These are phyloP conservation scores for Pugionium dolabratum DNA, from an alignment of 345 rosid genomes.

Conservation along the genomic window DNA sequence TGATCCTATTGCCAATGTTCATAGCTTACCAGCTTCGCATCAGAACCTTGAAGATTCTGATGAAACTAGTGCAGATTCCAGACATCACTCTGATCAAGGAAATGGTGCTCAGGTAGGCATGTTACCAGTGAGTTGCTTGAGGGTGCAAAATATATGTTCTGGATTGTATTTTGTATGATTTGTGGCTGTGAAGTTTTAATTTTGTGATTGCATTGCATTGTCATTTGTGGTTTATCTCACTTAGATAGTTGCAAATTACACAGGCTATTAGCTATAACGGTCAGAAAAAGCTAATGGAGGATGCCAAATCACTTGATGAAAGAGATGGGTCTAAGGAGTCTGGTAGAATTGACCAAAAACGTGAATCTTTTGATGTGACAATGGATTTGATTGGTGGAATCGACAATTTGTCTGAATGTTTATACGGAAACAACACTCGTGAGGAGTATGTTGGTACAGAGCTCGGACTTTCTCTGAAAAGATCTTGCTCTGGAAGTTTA, in stretches of 20 bases:
- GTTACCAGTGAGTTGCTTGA: background rate
- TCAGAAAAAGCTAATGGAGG: conserved; percentile 16
- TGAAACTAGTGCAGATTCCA: conserved; percentile 51
- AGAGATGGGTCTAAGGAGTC: conserved; percentile 29
- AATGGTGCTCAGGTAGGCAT: conserved; percentile 53
- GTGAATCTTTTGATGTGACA: conserved; percentile 37
- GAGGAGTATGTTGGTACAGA: conserved; percentile 45
- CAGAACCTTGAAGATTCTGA: conserved; percentile 49
- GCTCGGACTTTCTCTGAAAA: conserved; percentile 61
- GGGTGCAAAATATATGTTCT: too few relatives aligned
- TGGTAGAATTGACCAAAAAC: conserved; percentile 28
- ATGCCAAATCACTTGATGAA: conserved; percentile 28
- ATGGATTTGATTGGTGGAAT: conserved; percentile 69
- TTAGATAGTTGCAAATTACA: background rate
- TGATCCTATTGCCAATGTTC: conserved; percentile 40
- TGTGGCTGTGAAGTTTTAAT: too few relatives aligned
- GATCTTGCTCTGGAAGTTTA: conserved; percentile 41
- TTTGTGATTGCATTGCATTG: background rate
- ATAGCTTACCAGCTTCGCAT: conserved; percentile 40
- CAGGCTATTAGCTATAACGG: conserved; percentile 25
- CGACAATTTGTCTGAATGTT: conserved; percentile 32
- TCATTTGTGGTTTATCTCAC: background rate
- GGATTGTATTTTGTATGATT: too few relatives aligned
- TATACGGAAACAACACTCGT: conserved; percentile 23
- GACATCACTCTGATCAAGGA: conserved; percentile 51